Conservation (phyloP, 768 basidiomycete species). For the Panaeolus cyanescens region DNA sequence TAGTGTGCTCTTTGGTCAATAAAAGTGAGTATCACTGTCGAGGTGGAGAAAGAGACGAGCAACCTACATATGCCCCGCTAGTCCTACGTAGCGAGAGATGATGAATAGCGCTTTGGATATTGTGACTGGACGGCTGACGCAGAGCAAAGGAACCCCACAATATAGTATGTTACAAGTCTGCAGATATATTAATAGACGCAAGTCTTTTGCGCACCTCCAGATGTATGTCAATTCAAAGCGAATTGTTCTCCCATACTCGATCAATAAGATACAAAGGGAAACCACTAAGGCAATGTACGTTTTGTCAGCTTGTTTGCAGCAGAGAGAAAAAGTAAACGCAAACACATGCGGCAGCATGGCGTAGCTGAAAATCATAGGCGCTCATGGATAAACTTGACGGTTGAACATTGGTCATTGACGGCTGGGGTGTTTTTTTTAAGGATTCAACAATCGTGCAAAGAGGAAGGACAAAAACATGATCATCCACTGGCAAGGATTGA, state of each 20-base stretch:
- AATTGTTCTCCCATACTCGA: background rate
- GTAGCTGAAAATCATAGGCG: background rate
- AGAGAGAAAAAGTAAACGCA: too few relatives aligned
- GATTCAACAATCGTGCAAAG: too few relatives aligned
- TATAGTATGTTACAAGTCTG: too few relatives aligned
- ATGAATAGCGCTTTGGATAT: background rate
- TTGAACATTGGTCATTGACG: background rate
- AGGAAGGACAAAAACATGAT: too few relatives aligned
- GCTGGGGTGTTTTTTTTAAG: too few relatives aligned
- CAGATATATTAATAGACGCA: too few relatives aligned
- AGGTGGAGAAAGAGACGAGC: background rate
- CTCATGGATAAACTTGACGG: background rate
- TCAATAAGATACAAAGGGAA: background rate
- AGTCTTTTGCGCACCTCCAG: background rate
- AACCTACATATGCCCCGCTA: background rate
- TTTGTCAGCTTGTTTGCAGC: too few relatives aligned
- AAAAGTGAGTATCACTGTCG: background rate
- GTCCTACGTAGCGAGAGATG: background rate
- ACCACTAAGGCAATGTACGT: background rate
- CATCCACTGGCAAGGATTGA: too few relatives aligned
- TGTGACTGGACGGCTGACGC: background rate
- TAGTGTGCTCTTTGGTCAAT: background rate
- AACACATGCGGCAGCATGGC: too few relatives aligned
- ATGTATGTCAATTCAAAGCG: background rate
- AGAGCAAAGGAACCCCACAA: background rate